Evolutionary conservation across 2,329 filamentous ascomycete genomes (phyloP), one percentile per base, ranked within the genome.

Genomic region (Lasiodiplodia hormozganensis): DNA sequence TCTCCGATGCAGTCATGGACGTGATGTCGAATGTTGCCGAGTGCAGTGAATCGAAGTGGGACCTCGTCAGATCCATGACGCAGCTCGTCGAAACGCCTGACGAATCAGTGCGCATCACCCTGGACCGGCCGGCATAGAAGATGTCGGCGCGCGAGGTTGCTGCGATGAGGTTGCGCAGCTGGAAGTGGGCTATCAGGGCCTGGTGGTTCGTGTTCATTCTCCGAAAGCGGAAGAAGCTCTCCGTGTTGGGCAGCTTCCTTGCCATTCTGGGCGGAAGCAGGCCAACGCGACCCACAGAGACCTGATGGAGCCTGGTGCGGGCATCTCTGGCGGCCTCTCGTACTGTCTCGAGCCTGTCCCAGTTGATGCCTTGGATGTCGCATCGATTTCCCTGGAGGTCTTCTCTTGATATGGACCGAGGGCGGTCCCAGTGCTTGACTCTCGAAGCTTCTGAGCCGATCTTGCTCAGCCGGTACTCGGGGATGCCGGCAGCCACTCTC

Each of bases 131-230:
- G 28, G 84, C 82, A 73, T 88, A 89, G 72, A 85, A 85, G 4
- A 89, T 76, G 58, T 87, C 86, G 69, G 86, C 85, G 51, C 84
- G 83, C 14, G 84, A 84, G 10, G 82, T 84, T 3, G 85, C 83
- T 5, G 85, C 84, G 72, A 89, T 80, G 10, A 87, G 76, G 70
- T 89, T 88, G 16, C 87, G 85, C 3, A 89, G 81, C 72, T 89
- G 87, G 70, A 87, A 88, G 73, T 89, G 87, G 36, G 84, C 82
- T 57, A 85, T 82, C n/a, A 79, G 81, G 4, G 85, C 82, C 66
- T 80, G 82, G 70, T 85, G 82, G 12, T 77, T 77, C 0, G 83
- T 85, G 70, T 84, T 82, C 79, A 85, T 85, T 36, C 82, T 78
- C 53, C 80, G 80, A 67, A 83, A 84, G 4, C 77, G 79, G 74